These are phyloP conservation scores for Saccharomycopsis fibuligera DNA, from an alignment of 805 yeast genomes.

Conservation along the genomic window DNA sequence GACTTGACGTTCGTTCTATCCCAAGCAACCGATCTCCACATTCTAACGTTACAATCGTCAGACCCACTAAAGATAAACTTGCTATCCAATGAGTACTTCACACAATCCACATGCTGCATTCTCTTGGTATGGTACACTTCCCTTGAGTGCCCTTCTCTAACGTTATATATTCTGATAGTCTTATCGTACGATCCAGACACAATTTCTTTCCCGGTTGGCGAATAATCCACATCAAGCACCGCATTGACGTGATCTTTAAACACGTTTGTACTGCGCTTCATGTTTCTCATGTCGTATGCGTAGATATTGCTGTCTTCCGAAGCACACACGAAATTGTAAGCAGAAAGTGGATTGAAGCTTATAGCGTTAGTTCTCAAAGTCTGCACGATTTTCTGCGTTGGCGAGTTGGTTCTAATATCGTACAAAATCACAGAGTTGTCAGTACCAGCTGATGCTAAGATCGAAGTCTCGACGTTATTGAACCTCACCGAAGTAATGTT, in stretches of 20 bases:
- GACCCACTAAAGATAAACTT: conserved; percentile 84
- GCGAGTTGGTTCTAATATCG: conserved; percentile 84
- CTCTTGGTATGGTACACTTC: conserved; percentile 95
- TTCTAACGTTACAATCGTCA: conserved; percentile 90
- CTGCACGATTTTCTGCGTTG: conserved; percentile 85
- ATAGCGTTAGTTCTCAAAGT: conserved; percentile 77
- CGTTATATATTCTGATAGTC: conserved; percentile 74
- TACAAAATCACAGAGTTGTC: conserved; percentile 88
- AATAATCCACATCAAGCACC: conserved; percentile 87
- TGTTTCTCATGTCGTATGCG: conserved; percentile 93
- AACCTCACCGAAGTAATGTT: conserved; percentile 76
- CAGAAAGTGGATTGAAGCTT: conserved; percentile 98
- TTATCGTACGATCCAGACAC: conserved; percentile 95
- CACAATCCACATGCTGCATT: conserved; percentile 91
- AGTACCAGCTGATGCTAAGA: conserved; percentile 83
- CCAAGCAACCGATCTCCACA: conserved; percentile 88
- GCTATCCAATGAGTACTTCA: conserved; percentile 82
- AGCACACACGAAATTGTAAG: conserved; percentile 86
- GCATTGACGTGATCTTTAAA: conserved; percentile 95
- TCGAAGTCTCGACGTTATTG: conserved; percentile 83
- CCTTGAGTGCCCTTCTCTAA: conserved; percentile 82
- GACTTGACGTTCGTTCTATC: conserved; percentile 80
- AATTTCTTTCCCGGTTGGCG: conserved; percentile 95
- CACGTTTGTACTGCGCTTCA: conserved; percentile 74
- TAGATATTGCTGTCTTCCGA: conserved; percentile 93